phyloP scores from a whole-genome alignment of 2,329 filamentous ascomycete species.

The Ophiocordyceps robertsii region DNA sequence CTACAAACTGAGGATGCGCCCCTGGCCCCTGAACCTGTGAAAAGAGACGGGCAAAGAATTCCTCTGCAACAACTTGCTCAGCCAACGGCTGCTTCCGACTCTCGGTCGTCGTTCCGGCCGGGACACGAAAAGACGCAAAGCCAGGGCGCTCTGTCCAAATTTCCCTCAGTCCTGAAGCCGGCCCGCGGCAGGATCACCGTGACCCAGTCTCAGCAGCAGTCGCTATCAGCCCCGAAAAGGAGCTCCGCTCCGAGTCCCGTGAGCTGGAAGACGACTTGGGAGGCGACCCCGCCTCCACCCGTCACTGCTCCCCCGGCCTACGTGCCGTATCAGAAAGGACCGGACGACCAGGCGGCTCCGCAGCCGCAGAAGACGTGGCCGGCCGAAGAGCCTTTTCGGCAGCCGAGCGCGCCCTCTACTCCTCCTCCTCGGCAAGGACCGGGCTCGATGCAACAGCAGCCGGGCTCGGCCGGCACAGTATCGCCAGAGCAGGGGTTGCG shows the following conservation, averaged over 20 bases:
- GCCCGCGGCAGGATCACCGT: slow-evolving; percentile 2
- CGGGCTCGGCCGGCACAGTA: neutral
- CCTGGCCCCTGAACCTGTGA: too few species aligned
- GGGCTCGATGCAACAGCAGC: neutral
- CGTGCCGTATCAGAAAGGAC: neutral
- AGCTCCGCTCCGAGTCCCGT: too few species aligned
- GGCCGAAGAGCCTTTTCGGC: too few species aligned
- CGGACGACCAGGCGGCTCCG: neutral
- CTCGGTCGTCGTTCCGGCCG: neutral
- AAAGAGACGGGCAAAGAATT: too few species aligned
- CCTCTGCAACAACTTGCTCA: slow-evolving; percentile 6
- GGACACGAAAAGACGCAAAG: neutral
- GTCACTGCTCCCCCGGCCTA: neutral
- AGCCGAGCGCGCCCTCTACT: too few species aligned
- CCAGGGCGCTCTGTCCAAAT: slow-evolving; percentile 1
- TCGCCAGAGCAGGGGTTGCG: slow-evolving; percentile 1
- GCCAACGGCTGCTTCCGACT: neutral
- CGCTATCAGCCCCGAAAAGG: neutral
- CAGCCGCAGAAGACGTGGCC: neutral
- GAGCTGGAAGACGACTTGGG: too few species aligned
- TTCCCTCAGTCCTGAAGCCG: slow-evolving; percentile 7
- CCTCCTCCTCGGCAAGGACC: too few species aligned
- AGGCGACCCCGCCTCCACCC: too few species aligned
- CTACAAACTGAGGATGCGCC: too few species aligned
- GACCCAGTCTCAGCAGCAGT: neutral